Evolutionary conservation across 768 basidiomycete species (phyloP), one percentile per base, ranked within the genome.

Genomic region (Neoboletus subvelutipes): DNA sequence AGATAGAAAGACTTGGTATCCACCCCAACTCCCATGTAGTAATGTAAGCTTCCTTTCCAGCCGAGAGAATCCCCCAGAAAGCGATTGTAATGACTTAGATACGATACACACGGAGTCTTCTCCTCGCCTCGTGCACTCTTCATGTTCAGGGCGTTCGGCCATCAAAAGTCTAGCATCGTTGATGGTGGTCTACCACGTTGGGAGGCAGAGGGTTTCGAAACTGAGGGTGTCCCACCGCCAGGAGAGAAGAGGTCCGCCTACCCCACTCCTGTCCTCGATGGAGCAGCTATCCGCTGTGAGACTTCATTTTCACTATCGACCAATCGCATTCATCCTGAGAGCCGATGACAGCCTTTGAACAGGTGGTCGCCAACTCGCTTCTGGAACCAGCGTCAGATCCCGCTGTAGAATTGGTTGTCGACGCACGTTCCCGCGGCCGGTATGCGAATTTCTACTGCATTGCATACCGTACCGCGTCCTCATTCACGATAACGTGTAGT

Each of bases 131-230:
- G 97, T 56, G 92, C 93, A 2, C 80, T 94, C 43, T 98, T 91
- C 78, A 98, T 92, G 78, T 97, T 98, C 81, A 83, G 90, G 74
- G 80, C 89, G 24, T 94, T 97, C 72, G 92, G 92, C 9, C 97
- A 99, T 71, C 72, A 78, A 33, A 86, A 86, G 43, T 92, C 94
- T 9, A 92, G 90, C 58, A 81, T 98, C 12, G 79, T 99, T 17
- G 85, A 98, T 71, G 97, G 97, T n/a, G 96, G 95, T 20, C 80
- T 98, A 13, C 92, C 91, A 33, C 76, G 82, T 40, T 96, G 92
- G 91, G 77, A 83, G 56, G 80, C 78, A 31, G 85, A 89, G 67
- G 85, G 86, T 20, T 74, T 81, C 17, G 75, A 79, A n/a, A 65
- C 83, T 11, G 86, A 84, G 48, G 59, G 61, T 24, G 52, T 59